Conservation (phyloP, 495 filamentous ascomycete species). For the Xylaria sp. region DNA sequence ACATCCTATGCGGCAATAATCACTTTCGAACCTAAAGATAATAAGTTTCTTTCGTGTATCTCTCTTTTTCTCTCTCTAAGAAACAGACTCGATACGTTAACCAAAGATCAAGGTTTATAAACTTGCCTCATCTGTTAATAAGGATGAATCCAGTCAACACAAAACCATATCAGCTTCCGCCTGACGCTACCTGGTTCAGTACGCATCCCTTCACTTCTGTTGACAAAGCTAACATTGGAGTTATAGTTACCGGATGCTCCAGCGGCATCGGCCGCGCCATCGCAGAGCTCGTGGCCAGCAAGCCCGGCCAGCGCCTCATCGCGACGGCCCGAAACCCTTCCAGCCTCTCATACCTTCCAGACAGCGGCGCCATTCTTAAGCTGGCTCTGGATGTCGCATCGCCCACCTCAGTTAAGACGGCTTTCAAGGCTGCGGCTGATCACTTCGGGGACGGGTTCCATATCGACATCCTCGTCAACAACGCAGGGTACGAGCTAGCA, state of each 20-base stretch:
- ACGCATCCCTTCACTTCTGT: slow-evolving; percentile 23
- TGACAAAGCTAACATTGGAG: not conserved
- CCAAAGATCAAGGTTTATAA: not conserved
- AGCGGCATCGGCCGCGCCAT: slow-evolving; percentile 53
- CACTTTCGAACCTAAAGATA: not conserved
- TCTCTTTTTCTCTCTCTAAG: not conserved
- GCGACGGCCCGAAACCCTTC: slow-evolving; percentile 50
- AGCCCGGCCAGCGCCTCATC: slow-evolving; percentile 50
- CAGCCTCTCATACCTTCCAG: slow-evolving; percentile 48
- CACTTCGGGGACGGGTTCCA: slow-evolving; percentile 42
- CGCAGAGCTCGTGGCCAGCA: slow-evolving; percentile 43
- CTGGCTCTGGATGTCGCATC: slow-evolving; percentile 52
- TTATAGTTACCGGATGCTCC: slow-evolving; percentile 54
- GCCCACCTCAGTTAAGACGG: slow-evolving; percentile 43
- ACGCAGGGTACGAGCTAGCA: slow-evolving; percentile 55
- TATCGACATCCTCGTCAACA: slow-evolving; percentile 62
- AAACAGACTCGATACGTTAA: not conserved
- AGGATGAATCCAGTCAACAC: slow-evolving; percentile 42
- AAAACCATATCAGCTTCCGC: slow-evolving; percentile 48
- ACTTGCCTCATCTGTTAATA: not conserved
- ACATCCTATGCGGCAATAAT: not conserved
- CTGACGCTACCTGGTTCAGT: slow-evolving; percentile 56
- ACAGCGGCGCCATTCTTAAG: slow-evolving; percentile 46
- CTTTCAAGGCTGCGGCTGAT: slow-evolving; percentile 42
- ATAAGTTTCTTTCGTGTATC: not conserved